phyloP scores from a whole-genome alignment of 2,329 filamentous ascomycete genomes.

The Talaromyces piceae region DNA sequence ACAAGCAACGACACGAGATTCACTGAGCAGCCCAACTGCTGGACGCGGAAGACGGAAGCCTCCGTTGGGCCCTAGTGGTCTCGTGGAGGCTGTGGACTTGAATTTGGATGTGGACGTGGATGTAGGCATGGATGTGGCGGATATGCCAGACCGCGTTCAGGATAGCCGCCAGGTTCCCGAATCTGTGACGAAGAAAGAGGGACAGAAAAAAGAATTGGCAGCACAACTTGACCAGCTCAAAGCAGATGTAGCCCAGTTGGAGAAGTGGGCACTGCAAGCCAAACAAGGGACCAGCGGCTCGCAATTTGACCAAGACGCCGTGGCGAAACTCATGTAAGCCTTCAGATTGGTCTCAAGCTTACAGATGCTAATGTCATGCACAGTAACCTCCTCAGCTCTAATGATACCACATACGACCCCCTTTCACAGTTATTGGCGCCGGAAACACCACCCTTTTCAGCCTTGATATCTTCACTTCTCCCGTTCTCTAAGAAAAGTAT shows the following conservation, averaged over 20 bases:
- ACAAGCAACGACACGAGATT: slow-evolving; percentile 21
- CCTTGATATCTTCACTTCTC: slow-evolving; percentile 33
- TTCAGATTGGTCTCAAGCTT: background rate
- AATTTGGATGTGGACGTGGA: too few species aligned
- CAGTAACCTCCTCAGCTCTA: slow-evolving; percentile 26
- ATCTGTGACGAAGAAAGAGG: slow-evolving; percentile 40
- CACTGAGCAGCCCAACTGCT: slow-evolving; percentile 31
- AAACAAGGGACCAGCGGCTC: slow-evolving; percentile 28
- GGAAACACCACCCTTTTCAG: slow-evolving; percentile 24
- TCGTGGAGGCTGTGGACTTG: slow-evolving; percentile 16
- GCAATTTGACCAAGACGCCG: slow-evolving; percentile 27
- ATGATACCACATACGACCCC: slow-evolving; percentile 23
- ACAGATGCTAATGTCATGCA: slow-evolving; percentile 17
- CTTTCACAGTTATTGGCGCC: slow-evolving; percentile 18
- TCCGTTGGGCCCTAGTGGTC: slow-evolving; percentile 20
- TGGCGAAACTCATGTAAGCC: slow-evolving; percentile 28
- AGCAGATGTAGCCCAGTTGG: slow-evolving; percentile 51
- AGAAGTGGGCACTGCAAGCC: slow-evolving; percentile 52
- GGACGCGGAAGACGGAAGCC: slow-evolving; percentile 11
- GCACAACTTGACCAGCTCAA: slow-evolving; percentile 51
- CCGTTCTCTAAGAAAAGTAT: slow-evolving; percentile 29
- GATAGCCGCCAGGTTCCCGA: slow-evolving; percentile 15
- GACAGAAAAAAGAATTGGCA: slow-evolving; percentile 46
- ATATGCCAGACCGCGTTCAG: background rate
- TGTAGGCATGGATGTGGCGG: too few species aligned